Evolutionary conservation across 495 filamentous ascomycete genomes (phyloP).

Genomic region (Trichoderma asperelloides): DNA sequence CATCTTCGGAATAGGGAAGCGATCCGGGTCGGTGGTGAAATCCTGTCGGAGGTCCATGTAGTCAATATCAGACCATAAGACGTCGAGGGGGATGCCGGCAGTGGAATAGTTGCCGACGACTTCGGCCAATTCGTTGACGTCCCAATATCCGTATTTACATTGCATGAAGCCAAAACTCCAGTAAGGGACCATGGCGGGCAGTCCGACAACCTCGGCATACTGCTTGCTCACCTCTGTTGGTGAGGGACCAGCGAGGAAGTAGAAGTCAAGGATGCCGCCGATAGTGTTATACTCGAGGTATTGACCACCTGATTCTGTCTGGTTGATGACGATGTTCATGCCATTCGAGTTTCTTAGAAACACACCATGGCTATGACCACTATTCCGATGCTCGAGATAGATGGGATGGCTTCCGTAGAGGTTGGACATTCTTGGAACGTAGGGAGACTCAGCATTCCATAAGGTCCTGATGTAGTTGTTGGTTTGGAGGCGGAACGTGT

Average conservation of each 20-base stretch:
- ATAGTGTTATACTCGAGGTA: too few species aligned
- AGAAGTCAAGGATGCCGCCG: slow-evolving; percentile 74
- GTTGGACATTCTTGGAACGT: too few species aligned
- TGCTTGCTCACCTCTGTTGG: slow-evolving; percentile 61
- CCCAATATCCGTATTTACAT: slow-evolving; percentile 74
- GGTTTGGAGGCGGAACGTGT: too few species aligned
- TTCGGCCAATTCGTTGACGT: slow-evolving; percentile 65
- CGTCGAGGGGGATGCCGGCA: slow-evolving; percentile 72
- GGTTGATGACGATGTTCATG: too few species aligned
- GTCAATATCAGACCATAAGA: slow-evolving; percentile 80
- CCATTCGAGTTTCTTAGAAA: too few species aligned
- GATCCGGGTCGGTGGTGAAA: slow-evolving; percentile 64
- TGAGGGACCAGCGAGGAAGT: slow-evolving; percentile 67
- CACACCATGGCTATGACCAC: too few species aligned
- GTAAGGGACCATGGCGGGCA: slow-evolving; percentile 79
- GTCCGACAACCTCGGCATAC: slow-evolving; percentile 62
- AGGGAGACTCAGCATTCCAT: too few species aligned
- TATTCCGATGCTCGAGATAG: too few species aligned
- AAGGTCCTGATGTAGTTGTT: too few species aligned
- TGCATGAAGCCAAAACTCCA: slow-evolving; percentile 84
- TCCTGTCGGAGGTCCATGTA: slow-evolving; percentile 63
- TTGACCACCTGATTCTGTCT: too few species aligned
- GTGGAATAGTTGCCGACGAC: slow-evolving; percentile 67
- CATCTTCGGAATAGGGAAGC: slow-evolving; percentile 56
- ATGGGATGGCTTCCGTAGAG: too few species aligned